Evolutionary conservation across 495 filamentous ascomycete species (phyloP).

Genomic region (Hypoxylon perforatum): DNA sequence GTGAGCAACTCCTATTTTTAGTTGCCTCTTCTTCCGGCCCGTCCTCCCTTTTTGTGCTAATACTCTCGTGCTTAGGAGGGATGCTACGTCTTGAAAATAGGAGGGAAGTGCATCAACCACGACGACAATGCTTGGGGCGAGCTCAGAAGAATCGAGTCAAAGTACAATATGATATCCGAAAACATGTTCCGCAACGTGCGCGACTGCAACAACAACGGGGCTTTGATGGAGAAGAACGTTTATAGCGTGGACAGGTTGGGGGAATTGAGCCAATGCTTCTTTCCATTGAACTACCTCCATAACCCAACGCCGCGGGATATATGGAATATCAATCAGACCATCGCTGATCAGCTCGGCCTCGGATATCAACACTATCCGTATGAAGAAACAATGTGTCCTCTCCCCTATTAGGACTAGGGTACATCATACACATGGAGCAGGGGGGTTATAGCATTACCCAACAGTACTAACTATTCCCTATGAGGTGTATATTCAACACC

Average conservation of each 20-base stretch:
- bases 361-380: not conserved
- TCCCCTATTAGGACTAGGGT: too few relatives aligned
- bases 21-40: not conserved
- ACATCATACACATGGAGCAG: too few relatives aligned
- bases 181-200: slow-evolving; percentile 9
- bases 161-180: not conserved
- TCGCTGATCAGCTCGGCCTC: not conserved
- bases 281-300: not conserved
- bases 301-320: not conserved
- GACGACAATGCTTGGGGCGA: not conserved
- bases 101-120: slow-evolving; percentile 1
- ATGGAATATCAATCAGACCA: not conserved
- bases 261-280: slow-evolving; percentile 8
- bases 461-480: too few relatives aligned
- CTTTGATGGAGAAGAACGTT: not conserved
- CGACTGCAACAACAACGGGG: slow-evolving; percentile 10
- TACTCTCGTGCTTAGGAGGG: not conserved
- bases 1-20: not conserved
- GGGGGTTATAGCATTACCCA: too few relatives aligned
- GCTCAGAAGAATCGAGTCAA: not conserved
- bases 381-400: too few relatives aligned
- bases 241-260: not conserved
- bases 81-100: slow-evolving; percentile 6
- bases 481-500: too few relatives aligned
- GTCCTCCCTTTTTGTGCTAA: not conserved